Base-by-base conservation (phyloP, 1,284 basidiomycete species). In the Coriolopsis trogii region DNA sequence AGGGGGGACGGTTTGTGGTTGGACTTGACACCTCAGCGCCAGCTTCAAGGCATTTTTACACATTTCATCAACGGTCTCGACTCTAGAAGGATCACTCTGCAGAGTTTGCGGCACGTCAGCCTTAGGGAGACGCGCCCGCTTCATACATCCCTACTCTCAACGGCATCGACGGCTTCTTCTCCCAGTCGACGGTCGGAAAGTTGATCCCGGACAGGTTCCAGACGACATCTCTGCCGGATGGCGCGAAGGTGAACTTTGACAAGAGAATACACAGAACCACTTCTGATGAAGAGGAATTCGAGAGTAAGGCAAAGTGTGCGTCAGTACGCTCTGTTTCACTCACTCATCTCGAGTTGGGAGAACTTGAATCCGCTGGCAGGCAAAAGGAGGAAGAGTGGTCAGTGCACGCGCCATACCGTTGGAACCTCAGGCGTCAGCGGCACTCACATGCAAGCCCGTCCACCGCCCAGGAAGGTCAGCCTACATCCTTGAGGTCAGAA, bases 141-240 rank as follows among this genome's bases (percentile, higher is more conserved):
- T 15, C 20, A 20, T 36, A 36, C 3, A 44, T 25, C 10, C 36
- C 42, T 9, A 53, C 46, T 25, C 45, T 44, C 36, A 53, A 15
- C 12, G 51, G 51, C 46, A 48, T 21, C 20, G 41, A 38, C 4
- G 51, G 41, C 29, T 53, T 46, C 24, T 16, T 42, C n/a, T 15
- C 33, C 7, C 18, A n/a, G 21, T 41, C 46, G 6, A 44, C 46
- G 12, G 51, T 34, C 21, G 51, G 46, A 21, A 33, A 53, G 13
- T 30, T 29, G n/a, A 53, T 37, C 0, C 29, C 37, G 5, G 46
- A 21, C 10, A 53, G 26, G 42, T 53, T 53, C 51, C 51, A 53
- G n/a, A 26, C 24, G 33, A 53, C 29, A 18, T 21, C 26, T 41
- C 40, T 48, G 18, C 20, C 51, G 13, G 51, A 53, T 0, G 46